Evolutionary conservation across 768 basidiomycete species (phyloP), one percentile per base, ranked within the genome.

Genomic region (Suillus occidentalis): DNA sequence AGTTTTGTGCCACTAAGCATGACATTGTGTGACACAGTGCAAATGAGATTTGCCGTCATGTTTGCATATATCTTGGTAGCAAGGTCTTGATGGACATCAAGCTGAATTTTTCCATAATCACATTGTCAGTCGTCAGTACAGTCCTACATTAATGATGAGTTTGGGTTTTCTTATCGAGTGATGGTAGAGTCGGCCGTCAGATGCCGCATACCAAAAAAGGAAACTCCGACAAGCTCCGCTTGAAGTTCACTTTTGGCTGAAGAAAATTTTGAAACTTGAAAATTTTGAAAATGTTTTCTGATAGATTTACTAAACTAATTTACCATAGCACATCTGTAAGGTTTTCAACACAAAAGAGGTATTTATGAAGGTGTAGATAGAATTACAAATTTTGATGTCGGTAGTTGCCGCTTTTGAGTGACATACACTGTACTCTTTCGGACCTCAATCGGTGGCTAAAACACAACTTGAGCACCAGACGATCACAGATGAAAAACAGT

Each of bases 291-390:
- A 34, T 39, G 25, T 53, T n/a, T 20, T 20, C 18, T 37, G 34
- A 49, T 50, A 62, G 49, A 39, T 31, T 40, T 62, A 50, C 8
- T 36, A 18, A 37, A 6, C 31, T 62, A 62, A 9, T 37, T 12
- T 62, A 62, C 3, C 16, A 39, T 52, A 50, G 40, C 34, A 8
- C 52, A 62, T 47, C 37, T 62, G 52, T 50, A 28, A 40, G 25
- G 25, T 56, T 31, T 43, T 57, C 9, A 43, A 50, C 13, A 50
- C 1, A 6, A 50, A 50, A 16, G 2, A 39, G 2, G 40, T 22
- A 2, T 18, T 63, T 43, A 49, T 40, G 63, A 37, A 58, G 22
- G 53, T 63, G 63, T 63, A 63, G 53, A 28, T 58, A 59, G 42
- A 64, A 45, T 64, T 64, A 47, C 45, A 45, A 45, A 9, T 45